Conservation (phyloP, 139 green algal species). For the Closterium sp. region DNA sequence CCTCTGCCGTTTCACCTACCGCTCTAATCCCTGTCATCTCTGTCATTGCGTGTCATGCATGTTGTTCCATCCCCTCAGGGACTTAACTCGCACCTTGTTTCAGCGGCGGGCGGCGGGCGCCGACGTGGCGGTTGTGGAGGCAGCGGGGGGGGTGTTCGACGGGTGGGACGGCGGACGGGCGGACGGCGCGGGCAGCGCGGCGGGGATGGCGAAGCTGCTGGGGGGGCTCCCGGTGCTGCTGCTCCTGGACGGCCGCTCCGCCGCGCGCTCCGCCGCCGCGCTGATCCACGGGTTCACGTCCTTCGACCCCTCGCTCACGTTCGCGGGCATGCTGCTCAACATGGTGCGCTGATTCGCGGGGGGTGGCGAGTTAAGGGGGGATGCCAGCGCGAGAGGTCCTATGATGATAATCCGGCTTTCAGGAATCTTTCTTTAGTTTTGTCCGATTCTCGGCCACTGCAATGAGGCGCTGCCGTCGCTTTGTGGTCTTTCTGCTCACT, state of each 20-base stretch:
- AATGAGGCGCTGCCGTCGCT: background rate
- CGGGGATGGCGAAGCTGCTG: constrained; percentile 73
- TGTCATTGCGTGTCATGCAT: background rate
- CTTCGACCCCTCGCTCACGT: constrained; percentile 67
- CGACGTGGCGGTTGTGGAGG: constrained; percentile 80
- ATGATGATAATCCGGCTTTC: background rate
- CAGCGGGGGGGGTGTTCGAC: constrained; percentile 79
- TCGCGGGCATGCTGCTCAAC: constrained; percentile 83
- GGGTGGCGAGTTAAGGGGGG: constrained; percentile 27
- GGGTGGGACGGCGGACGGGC: constrained; percentile 55
- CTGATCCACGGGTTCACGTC: constrained; percentile 67
- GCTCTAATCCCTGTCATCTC: background rate
- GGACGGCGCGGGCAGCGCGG: constrained; percentile 70
- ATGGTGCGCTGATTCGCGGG: constrained; percentile 55
- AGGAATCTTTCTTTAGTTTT: background rate
- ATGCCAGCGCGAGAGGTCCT: background rate
- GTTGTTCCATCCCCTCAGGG: constrained; percentile 22
- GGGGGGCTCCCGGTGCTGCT: constrained; percentile 71
- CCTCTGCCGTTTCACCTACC: background rate
- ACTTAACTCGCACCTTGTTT: constrained; percentile 59
- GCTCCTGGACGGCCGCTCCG: constrained; percentile 71
- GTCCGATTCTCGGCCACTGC: background rate
- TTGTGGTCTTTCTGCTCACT: background rate
- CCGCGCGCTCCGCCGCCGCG: constrained; percentile 65
- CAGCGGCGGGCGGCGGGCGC: constrained; percentile 49